phyloP scores from a whole-genome alignment of 176 grass and related monocot species.

The Carex pumila region DNA sequence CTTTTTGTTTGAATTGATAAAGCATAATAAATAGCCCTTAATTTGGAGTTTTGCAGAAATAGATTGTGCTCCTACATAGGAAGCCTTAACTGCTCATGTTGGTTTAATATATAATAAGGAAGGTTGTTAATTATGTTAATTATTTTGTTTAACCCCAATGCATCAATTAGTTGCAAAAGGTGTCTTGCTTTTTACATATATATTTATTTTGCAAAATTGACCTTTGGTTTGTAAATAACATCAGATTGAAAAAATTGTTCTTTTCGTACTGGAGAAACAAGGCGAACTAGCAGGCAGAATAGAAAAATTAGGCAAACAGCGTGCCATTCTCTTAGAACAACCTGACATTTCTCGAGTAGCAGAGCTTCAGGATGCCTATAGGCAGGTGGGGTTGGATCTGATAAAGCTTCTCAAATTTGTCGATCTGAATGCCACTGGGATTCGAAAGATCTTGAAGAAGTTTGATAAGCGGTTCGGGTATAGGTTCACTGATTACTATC shows the following conservation, averaged over 20 bases:
- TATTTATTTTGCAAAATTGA: slow-evolving; percentile 4
- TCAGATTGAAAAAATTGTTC: slow-evolving; percentile 94
- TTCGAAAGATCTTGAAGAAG: slow-evolving; percentile 98
- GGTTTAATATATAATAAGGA: background rate
- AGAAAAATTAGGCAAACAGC: slow-evolving; percentile 80
- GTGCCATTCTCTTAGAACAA: slow-evolving; percentile 62
- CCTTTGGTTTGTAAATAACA: background rate
- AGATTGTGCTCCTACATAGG: background rate
- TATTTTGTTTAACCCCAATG: background rate
- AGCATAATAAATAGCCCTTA: background rate
- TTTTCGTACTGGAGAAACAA: slow-evolving; percentile 96
- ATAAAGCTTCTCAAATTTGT: slow-evolving; percentile 98
- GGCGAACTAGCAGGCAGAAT: slow-evolving; percentile 73
- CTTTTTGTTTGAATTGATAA: background rate
- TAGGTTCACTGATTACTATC: slow-evolving; percentile 95
- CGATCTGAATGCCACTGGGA: slow-evolving; percentile 93
- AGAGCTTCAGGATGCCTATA: slow-evolving; percentile 75
- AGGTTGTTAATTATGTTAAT: background rate
- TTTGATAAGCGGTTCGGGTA: slow-evolving; percentile 97
- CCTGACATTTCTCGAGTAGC: slow-evolving; percentile 86
- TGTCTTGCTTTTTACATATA: background rate
- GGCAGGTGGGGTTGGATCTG: slow-evolving; percentile 75
- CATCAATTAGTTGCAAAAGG: background rate
- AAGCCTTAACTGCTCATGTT: background rate
- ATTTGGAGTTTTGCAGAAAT: background rate